Evolutionary conservation across 2,329 filamentous ascomycete genomes (phyloP), one percentile per base, ranked within the genome.

Genomic region (Talaromyces sp.): DNA sequence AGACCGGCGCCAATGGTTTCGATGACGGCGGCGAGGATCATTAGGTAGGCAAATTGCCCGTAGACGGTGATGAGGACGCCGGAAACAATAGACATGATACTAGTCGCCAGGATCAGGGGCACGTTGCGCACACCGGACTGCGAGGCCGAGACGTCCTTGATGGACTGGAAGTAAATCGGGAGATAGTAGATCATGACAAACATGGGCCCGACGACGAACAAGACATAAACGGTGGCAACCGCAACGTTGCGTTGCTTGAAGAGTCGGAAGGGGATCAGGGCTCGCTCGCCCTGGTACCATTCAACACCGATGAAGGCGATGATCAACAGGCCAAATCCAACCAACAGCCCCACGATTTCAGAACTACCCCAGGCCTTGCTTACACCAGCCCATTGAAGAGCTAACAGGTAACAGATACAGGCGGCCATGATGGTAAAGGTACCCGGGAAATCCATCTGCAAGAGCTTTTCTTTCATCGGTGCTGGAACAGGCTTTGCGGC

Each of bases 101-200:
- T 63, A 51, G 66, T 63, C 4, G 68, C 67, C 11, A 80, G 60
- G 9, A 80, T 73, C 19, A 77, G 65, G 11, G 79, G 74, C 14
- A 80, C 65, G 57, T 77, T 79, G 56, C 70, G 67, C 12, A 80
- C 68, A 24, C 78, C 78, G 12, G 71, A 75, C 32, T 64, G 58
- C 19, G 69, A 66, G 2, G 77, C 68, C 6, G 64, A 70, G 10
- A 67, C 69, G 56, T 69, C 67, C 12, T 66, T 61, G 31, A 78
- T 68, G 5, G 67, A 69, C 62, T 80, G 77, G 67, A 80, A 80
- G 61, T 67, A 67, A 48, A 63, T 63, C 6, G 65, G 65, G 1
- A 67, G 59, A 32, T 64, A 70, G 65, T 78, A 73, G 11, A 73
- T 68, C 63, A 72, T 77, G 19, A 71, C 58, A 41, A 67, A 72